Percentiles rank a stretch among this genome's conserved stretches.
These are phyloP conservation scores for Cadophora malorum DNA, from an alignment of 2,329 filamentous ascomycete species.

Conservation along the genomic window DNA sequence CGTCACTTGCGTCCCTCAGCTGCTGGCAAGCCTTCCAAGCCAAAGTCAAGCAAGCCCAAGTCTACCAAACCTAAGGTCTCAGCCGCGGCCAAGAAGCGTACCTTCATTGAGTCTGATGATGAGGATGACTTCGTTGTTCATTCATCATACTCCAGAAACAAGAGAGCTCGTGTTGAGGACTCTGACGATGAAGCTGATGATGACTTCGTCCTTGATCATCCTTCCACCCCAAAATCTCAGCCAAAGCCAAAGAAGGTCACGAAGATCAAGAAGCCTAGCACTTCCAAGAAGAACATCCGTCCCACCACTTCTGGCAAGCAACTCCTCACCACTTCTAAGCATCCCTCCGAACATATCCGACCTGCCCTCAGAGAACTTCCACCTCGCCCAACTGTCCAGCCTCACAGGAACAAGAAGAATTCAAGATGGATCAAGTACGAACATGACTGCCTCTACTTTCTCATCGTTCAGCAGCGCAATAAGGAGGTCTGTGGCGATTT, in stretches of 20 bases:
- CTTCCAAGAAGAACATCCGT: background rate
- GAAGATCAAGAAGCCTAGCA: background rate
- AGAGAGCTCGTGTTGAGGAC: background rate
- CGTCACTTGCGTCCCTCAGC: background rate
- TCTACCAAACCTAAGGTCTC: background rate
- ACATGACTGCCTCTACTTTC: constrained; percentile 3
- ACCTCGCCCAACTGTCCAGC: background rate
- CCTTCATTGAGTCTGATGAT: background rate
- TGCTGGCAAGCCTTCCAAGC: background rate
- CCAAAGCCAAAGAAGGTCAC: constrained; percentile 5
- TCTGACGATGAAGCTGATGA: background rate
- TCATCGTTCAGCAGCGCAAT: constrained; percentile 11
- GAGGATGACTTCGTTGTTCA: background rate
- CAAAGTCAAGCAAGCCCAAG: background rate
- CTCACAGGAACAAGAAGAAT: background rate
- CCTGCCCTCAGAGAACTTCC: background rate
- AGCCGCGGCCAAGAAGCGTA: background rate
- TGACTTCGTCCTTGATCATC: background rate
- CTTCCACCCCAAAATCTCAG: background rate
- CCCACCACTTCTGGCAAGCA: background rate
- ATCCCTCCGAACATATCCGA: background rate
- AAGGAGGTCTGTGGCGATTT: background rate
- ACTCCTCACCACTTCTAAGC: background rate
- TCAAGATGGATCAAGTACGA: background rate
- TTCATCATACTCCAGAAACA: background rate